Evolutionary conservation across 768 basidiomycete genomes (phyloP), one percentile per base, ranked within the genome.

Genomic region (Leccinum subgranulosum): DNA sequence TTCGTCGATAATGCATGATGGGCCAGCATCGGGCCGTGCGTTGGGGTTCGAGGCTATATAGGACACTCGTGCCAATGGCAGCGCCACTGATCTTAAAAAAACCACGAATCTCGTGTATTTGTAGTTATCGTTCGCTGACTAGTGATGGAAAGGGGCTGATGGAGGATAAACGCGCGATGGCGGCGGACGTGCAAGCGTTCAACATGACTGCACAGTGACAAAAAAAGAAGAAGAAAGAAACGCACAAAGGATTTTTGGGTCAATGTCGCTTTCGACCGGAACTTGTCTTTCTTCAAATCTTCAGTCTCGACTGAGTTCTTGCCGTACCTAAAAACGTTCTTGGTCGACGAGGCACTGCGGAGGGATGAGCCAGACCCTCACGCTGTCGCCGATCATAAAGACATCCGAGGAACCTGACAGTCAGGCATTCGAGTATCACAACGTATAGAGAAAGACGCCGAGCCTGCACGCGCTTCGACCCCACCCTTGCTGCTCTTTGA

Each of bases 271-370:
- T 93, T 97, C 80, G 81, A 90, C 59, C 85, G 94, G 6, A 80
- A 84, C 3, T 73, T 96, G 62, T 84, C 85, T 1, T 98, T 96
- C 81, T 87, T 87, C 0, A 96, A 98, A 73, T 75, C 78, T 43
- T 81, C 84, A 8, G 86, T 92, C 25, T 73, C 98, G 64, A 66
- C 68, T 5, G 84, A 89, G 23, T 23, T 23, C 23, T 23, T 23
- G 23, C 23, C 23, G 23, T 23, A 96, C 74, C 74, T 98, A 89
- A 86, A 75, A 80, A 84, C 2, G n/a, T n/a, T n/a, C 3, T 73
- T 97, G 62, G 34, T 36, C 34, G 3, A 3, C 34, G 14, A 34
- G 34, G 34, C 34, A 34, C 34, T 34, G 15, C 34, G 3, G 34
- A 0, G 34, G 34, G 34, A 36, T 0, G 34, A 36, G 34, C 34